phyloP scores from a whole-genome alignment of 768 basidiomycete species.

The Mycena alexandri region DNA sequence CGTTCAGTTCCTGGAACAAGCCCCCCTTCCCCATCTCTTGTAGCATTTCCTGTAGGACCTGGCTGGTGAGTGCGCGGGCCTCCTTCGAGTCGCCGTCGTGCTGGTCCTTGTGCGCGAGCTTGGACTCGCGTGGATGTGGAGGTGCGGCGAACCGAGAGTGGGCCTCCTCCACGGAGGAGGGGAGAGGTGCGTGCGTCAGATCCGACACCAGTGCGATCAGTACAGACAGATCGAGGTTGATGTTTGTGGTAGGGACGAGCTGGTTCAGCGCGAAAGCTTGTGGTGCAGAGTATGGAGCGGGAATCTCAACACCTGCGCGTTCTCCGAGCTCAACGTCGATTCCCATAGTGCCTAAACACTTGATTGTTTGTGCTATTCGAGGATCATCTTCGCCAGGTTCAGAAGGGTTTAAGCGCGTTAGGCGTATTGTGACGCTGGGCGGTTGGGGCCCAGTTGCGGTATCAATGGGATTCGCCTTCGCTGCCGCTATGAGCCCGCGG shows the following conservation, averaged over 20 bases:
- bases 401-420: conserved; percentile 76
- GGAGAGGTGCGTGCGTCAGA: conserved; percentile 80
- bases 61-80: conserved; percentile 77
- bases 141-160: conserved; percentile 72
- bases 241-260: conserved; percentile 64
- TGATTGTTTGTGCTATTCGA: conserved; percentile 73
- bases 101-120: conserved; percentile 47
- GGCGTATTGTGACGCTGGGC: conserved; percentile 69
- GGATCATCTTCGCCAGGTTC: conserved; percentile 54
- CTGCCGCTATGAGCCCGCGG: conserved; percentile 73
- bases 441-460: conserved; percentile 46
- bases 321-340: conserved; percentile 78
- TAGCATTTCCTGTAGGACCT: conserved; percentile 74
- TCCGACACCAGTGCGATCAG: conserved; percentile 89
- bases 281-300: conserved; percentile 31
- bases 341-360: conserved; percentile 69
- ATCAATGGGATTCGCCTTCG: conserved; percentile 66
- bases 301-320: conserved; percentile 47
- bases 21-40: conserved; percentile 78
- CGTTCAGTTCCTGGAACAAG: conserved; percentile 72
- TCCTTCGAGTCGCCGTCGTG: conserved; percentile 62
- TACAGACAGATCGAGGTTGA: conserved; percentile 88
- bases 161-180: conserved; percentile 67
- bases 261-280: conserved; percentile 33
- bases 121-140: conserved; percentile 69